Base-by-base conservation (phyloP, 2,329 filamentous ascomycete species). In the Colletotrichum sp. region DNA sequence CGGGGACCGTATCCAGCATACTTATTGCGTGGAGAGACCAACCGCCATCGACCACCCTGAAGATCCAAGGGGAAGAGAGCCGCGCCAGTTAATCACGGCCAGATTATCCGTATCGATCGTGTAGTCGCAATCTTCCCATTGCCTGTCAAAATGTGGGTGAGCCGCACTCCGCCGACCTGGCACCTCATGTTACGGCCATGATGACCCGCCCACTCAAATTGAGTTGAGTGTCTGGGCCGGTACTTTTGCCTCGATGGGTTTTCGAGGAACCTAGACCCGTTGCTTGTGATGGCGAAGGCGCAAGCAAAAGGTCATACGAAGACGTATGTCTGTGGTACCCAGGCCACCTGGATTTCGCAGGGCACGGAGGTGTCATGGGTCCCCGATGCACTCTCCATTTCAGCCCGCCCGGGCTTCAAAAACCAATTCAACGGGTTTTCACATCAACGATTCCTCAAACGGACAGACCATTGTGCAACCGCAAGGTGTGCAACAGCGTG, bases 91-190 rank as follows among this genome's bases (percentile, higher is more conserved):
- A 76, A 69, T 65, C 64, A 56, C 26, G 58, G 64, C 58, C 48
- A 60, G 58, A 52, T 73, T 61, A 30, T 52, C 43, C 43, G 43
- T 21, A 52, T 65, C 56, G 52, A 73, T 69, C 58, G 68, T 73
- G 43, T 58, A 58, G 26, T 56, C 64, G 38, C 62, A 38, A 71
- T 30, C 30, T 68, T 38, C 43, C 70, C 38, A 61, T 71, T 28
- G 30, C 69, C 64, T 65, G 58, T 76, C 64, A 69, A n/a, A 66
- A 32, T 69, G 48, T 69, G 64, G 70, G 16, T 36, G 58, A 73
- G 70, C 73, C 70, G 70, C 64, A 26, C n/a, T 8, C 12, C 70
- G 56, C 65, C 24, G 34, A 32, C 30, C 26, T 56, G 43, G 13
- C 70, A 55, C n/a, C 38, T 65, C 43, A 73, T 64, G n/a, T 26